Evolutionary conservation across 2,329 filamentous ascomycete genomes (phyloP).

Genomic region (Neobulgaria alba): DNA sequence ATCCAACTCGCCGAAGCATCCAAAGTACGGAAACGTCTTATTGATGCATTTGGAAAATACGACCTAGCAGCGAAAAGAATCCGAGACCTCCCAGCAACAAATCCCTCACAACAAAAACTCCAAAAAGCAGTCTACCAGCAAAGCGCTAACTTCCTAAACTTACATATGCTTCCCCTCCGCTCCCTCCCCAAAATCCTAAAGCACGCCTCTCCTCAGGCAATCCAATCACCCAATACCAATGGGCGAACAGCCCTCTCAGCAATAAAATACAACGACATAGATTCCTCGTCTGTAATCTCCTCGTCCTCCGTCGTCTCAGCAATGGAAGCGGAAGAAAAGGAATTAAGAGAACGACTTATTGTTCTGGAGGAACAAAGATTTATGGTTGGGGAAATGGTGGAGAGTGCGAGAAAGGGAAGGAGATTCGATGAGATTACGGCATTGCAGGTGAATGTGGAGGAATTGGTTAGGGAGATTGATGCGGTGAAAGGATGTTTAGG

Average conservation of each 20-base stretch:
- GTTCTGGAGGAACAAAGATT: slow-evolving; percentile 67
- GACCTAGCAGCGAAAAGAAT: slow-evolving; percentile 60
- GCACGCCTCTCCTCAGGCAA: slow-evolving; percentile 47
- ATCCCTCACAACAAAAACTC: slow-evolving; percentile 51
- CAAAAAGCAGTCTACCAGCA: slow-evolving; percentile 63
- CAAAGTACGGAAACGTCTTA: slow-evolving; percentile 61
- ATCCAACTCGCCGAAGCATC: slow-evolving; percentile 58
- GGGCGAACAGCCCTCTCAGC: slow-evolving; percentile 40
- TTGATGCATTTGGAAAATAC: slow-evolving; percentile 65
- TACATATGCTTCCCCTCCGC: slow-evolving; percentile 68
- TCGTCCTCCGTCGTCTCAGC: slow-evolving; percentile 52
- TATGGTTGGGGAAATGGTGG: slow-evolving; percentile 62
- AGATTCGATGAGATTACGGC: slow-evolving; percentile 63
- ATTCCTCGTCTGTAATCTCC: slow-evolving; percentile 41
- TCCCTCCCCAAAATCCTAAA: slow-evolving; percentile 50
- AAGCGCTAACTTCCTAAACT: slow-evolving; percentile 58
- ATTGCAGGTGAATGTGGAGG: slow-evolving; percentile 54
- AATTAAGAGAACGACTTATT: slow-evolving; percentile 57
- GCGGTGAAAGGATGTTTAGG: slow-evolving; percentile 48
- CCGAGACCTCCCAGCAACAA: slow-evolving; percentile 56
- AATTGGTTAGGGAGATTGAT: slow-evolving; percentile 58
- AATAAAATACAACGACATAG: slow-evolving; percentile 49
- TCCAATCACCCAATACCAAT: slow-evolving; percentile 12
- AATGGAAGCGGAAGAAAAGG: slow-evolving; percentile 60
- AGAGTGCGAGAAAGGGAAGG: slow-evolving; percentile 55